Evolutionary conservation across 2,329 filamentous ascomycete genomes (phyloP).

Genomic region (Botrytis elliptica): DNA sequence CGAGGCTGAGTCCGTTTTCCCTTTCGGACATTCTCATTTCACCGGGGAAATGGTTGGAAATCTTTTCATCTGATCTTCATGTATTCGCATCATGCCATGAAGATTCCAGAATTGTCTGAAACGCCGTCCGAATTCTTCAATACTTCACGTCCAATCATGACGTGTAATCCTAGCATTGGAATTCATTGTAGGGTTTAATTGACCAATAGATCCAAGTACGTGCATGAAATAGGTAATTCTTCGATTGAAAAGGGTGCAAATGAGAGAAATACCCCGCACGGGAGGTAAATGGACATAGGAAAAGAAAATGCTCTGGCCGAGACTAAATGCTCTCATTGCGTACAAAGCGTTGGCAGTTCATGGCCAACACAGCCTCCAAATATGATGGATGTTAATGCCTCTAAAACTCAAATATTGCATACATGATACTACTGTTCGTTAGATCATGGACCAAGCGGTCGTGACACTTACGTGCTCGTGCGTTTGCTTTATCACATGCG

Average conservation of each 20-base stretch:
- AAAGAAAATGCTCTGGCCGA: neutral
- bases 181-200: neutral
- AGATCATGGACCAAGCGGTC: neutral
- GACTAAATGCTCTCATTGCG: neutral
- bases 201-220: neutral
- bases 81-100: neutral
- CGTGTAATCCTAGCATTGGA: neutral
- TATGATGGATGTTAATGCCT: neutral
- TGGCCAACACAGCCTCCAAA: constrained; percentile 3
- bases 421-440: neutral
- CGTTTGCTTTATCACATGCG: neutral
- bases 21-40: neutral
- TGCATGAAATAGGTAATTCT: neutral
- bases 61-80: neutral
- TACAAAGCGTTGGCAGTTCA: neutral
- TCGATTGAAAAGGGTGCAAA: neutral
- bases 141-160: neutral
- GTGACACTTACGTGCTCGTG: neutral
- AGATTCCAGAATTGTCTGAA: neutral
- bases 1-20: constrained; percentile 12
- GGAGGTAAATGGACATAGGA: neutral
- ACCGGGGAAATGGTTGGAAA: neutral
- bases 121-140: neutral
- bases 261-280: neutral
- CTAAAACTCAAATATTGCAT: neutral